Base-by-base conservation (phyloP, 1,284 basidiomycete genomes). In the Leccinum fallax region DNA sequence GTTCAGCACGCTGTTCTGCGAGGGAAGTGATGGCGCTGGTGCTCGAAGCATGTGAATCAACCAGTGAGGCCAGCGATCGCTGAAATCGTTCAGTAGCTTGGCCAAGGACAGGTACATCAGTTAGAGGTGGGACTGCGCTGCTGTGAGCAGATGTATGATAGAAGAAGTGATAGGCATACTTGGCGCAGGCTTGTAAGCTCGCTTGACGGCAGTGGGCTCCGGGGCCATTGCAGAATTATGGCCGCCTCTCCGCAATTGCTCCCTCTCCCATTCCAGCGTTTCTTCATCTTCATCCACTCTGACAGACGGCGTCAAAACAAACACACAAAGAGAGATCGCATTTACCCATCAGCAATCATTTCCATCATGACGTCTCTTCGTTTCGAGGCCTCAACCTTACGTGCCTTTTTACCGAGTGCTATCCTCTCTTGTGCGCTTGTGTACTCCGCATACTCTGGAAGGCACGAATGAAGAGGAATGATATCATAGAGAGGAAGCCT, bases 221-320 rank as follows among this genome's bases (percentile, higher is more conserved):
- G 60, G 71, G 64, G 43, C 57, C 5, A 69, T 66, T 21, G 77
- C 68, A 24, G 70, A 67, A 60, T 81, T 83, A 4, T 79, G 67
- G 19, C 88, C 93, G 7, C 91, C 93, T 64, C 94, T 81, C 32
- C 89, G 85, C 13, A 93, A 81, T 73, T 97, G 95, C 58, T 92
- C 93, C 66, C 86, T 83, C 72, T 97, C 95, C 96, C 95, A 98
- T 77, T 95, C 92, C 21, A 83, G 79, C 1, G 89, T 88, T 76
- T 98, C 95, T 71, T 97, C 95, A 59, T 94, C 94, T 63, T 92
- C 86, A 63, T 91, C 92, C 67, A 89, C 91, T 3, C 91, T 94
- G 65, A 43, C 10, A 58, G 52, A 43, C 55, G 53, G 21, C 65
- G 62, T 73, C 53, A 71, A 61, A 61, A 28, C 61, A 57, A 40